Conservation (phyloP, 768 basidiomycete species). For the Leccinum rimulosum region DNA sequence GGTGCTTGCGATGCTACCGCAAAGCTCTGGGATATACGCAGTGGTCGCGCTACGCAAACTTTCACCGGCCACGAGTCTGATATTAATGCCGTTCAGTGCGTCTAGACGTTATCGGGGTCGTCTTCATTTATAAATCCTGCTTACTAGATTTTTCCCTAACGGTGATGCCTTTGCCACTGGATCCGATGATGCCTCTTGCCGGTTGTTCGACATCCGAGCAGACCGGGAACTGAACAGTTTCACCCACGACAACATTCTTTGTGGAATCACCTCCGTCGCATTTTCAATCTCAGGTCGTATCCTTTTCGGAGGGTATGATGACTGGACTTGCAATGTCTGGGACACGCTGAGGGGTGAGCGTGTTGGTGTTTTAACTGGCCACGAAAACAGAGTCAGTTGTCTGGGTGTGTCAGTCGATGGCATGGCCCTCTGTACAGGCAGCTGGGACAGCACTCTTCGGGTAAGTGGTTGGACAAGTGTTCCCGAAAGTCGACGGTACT, state of each 20-base stretch:
- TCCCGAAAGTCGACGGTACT: constrained; percentile 3
- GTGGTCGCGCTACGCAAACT: constrained; percentile 95
- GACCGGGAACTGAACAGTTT: constrained; percentile 96
- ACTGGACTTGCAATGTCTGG: constrained; percentile 99
- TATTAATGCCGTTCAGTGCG: constrained; percentile 98
- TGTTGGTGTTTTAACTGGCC: constrained; percentile 94
- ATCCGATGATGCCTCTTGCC: constrained; percentile 98
- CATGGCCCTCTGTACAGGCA: constrained; percentile 98
- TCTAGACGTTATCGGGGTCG: constrained; percentile 19
- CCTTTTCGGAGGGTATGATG: constrained; percentile 97
- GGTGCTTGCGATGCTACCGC: constrained; percentile 98
- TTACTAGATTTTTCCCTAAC: constrained; percentile 93
- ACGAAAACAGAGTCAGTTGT: constrained; percentile 98
- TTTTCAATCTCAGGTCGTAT: constrained; percentile 98
- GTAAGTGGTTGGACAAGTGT: constrained; percentile 43
- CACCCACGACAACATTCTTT: constrained; percentile 98
- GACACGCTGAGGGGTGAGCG: constrained; percentile 98
- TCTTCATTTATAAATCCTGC: constrained; percentile 7
- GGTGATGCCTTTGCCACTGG: constrained; percentile 99
- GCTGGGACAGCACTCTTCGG: constrained; percentile 97
- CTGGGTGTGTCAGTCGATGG: constrained; percentile 94
- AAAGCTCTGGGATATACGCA: constrained; percentile 98
- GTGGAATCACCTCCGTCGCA: constrained; percentile 97
- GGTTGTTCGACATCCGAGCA: constrained; percentile 95
- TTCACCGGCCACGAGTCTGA: constrained; percentile 99